Evolutionary conservation across 2,329 filamentous ascomycete genomes (phyloP), one percentile per base, ranked within the genome.

Genomic region (Fusarium sp.): DNA sequence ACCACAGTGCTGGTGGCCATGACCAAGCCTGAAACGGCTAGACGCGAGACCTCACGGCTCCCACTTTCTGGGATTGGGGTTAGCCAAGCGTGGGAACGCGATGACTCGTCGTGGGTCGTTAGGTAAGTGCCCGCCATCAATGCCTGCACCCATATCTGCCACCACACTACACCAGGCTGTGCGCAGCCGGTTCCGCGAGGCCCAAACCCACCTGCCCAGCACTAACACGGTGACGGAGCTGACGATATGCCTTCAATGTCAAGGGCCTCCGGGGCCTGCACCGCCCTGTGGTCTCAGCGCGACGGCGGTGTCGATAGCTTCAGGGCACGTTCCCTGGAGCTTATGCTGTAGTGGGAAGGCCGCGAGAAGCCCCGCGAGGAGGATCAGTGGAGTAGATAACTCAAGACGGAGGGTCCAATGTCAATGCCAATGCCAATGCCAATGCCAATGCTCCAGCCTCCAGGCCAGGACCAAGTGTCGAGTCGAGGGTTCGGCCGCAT

Each of bases 271-370:
- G 67, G 54, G 66, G 70, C 68, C 64, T 70, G 63, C 69, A 65
- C 75, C 76, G 70, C 70, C 41, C 20, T 64, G 63, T 67, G 77
- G 75, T 64, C 75, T 77, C 62, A 76, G 76, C 77, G 59, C 73
- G 73, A 74, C 71, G 71, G 76, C 69, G 75, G 66, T 79, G 71
- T 79, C 70, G 75, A 79, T 79, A 79, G 77, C 76, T 74, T 78
- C 74, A 73, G 61, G 68, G 75, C 77, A 79, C 75, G 68, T 74
- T 72, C 73, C 71, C 66, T 74, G 71, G 67, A 67, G 66, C 64
- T 66, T 77, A 70, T 68, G 68, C 74, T 68, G 45, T 69, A 72
- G 74, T 73, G 63, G 75, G 69, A 70, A 72, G 65, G 70, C 66
- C 67, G 57, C 35, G 60, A 56, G 66, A 37, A 61, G 66, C 35